Conservation (phyloP, 2,329 filamentous ascomycete species). For the Claviceps africana region DNA sequence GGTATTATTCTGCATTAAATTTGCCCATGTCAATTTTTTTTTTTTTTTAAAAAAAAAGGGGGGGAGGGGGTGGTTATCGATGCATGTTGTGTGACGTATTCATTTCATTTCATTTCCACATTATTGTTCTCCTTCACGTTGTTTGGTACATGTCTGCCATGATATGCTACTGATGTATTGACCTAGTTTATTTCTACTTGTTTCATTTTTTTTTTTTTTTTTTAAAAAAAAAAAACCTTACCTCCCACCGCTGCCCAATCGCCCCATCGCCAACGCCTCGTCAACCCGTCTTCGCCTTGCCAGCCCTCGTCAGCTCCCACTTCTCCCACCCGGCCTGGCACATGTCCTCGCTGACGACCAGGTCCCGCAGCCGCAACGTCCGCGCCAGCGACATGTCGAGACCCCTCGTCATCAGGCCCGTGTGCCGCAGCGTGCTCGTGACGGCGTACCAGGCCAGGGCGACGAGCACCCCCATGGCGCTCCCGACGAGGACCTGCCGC, state of each 20-base stretch:
- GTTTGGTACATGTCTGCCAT: too few species aligned
- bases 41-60: too few species aligned
- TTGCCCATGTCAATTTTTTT: too few species aligned
- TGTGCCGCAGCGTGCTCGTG: conserved; percentile 51
- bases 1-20: too few species aligned
- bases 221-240: neutral
- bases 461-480: conserved; percentile 52
- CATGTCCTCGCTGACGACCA: conserved; percentile 78
- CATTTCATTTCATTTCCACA: too few species aligned
- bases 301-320: conserved; percentile 50
- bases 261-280: neutral
- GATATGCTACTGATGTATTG: too few species aligned
- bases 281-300: conserved; percentile 12
- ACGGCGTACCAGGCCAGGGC: conserved; percentile 67
- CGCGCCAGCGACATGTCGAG: conserved; percentile 51
- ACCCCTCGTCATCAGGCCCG: conserved; percentile 58
- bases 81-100: too few species aligned
- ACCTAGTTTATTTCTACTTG: too few species aligned
- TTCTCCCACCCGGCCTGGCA: conserved; percentile 87
- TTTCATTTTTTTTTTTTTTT: too few species aligned
- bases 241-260: too few species aligned
- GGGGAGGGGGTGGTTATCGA: too few species aligned
- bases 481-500: conserved; percentile 74
- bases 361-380: conserved; percentile 61
- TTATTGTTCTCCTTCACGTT: too few species aligned